Conservation (phyloP, 2,329 filamentous ascomycete genomes). For the Ophiostoma sp. region DNA sequence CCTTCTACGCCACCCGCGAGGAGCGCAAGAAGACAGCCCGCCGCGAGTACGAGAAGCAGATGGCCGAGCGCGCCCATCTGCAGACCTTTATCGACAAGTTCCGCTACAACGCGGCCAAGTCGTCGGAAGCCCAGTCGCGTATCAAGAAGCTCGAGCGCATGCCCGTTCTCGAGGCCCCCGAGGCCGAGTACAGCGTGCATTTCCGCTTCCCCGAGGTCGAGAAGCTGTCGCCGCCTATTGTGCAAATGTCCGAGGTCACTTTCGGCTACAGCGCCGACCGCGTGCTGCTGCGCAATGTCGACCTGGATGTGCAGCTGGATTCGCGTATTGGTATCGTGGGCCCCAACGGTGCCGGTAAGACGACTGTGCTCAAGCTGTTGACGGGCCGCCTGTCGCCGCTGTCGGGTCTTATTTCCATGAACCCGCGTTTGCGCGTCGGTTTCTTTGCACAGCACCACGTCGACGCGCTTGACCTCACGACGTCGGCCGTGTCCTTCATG, state of each 20-base stretch:
- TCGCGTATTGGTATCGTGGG: constrained; percentile 99
- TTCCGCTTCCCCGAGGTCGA: constrained; percentile 98
- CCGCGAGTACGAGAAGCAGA: constrained; percentile 97
- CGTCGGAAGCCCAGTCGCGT: constrained; percentile 92
- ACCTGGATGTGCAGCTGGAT: constrained; percentile 94
- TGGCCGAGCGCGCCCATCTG: constrained; percentile 85
- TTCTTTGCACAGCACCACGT: constrained; percentile 99
- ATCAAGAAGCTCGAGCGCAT: constrained; percentile 99
- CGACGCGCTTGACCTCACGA: constrained; percentile 84
- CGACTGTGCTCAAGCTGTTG: constrained; percentile 94
- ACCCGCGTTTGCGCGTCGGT: constrained; percentile 82
- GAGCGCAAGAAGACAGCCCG: constrained; percentile 94
- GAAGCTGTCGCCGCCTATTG: constrained; percentile 93
- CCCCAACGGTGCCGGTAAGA: constrained; percentile 97
- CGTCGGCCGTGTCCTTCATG: constrained; percentile 93
- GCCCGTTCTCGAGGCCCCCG: constrained; percentile 83
- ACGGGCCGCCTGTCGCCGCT: constrained; percentile 76
- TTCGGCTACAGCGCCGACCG: constrained; percentile 85
- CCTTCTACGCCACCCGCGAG: constrained; percentile 95
- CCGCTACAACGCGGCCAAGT: constrained; percentile 97
- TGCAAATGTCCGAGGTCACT: constrained; percentile 88
- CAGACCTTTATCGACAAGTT: constrained; percentile 99
- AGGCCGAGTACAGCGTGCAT: constrained; percentile 90
- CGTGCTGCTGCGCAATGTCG: constrained; percentile 75
- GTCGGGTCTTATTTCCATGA: constrained; percentile 76